These are phyloP conservation scores for Lactuca saligna DNA, from an alignment of 129 eudicot genomes.

Conservation along the genomic window DNA sequence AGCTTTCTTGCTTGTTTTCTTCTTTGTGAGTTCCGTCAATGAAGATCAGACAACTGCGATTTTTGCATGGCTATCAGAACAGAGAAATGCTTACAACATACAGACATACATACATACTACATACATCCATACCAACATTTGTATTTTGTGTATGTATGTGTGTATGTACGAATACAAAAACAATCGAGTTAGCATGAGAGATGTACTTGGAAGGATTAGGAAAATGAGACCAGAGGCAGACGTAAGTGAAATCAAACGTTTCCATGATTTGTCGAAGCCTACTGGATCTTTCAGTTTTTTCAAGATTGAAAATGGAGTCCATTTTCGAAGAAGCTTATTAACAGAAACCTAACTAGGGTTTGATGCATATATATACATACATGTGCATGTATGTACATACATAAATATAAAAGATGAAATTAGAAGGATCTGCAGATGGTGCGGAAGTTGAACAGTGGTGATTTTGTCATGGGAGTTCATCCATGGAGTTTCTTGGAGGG, in stretches of 20 bases:
- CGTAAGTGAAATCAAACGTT: slow-evolving; percentile 52
- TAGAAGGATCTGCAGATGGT: slow-evolving; percentile 12
- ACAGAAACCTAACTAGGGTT: slow-evolving; percentile 10
- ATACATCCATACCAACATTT: too few relatives aligned
- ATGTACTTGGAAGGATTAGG: slow-evolving; percentile 61
- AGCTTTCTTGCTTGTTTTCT: slow-evolving; percentile 38
- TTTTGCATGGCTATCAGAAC: slow-evolving; percentile 1
- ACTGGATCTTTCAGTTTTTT: slow-evolving; percentile 44
- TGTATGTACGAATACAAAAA: neutral
- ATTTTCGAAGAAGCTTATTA: slow-evolving; percentile 29
- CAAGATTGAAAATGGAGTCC: slow-evolving; percentile 73
- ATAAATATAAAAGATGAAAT: neutral
- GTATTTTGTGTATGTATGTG: neutral
- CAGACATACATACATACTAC: neutral
- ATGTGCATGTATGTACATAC: neutral
- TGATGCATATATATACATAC: neutral
- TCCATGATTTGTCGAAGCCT: slow-evolving; percentile 52
- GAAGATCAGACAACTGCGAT: slow-evolving; percentile 51
- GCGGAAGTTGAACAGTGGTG: slow-evolving; percentile 11
- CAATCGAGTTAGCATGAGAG: neutral
- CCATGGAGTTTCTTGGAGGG: slow-evolving; percentile 14
- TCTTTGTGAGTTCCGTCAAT: slow-evolving; percentile 61
- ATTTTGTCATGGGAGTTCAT: slow-evolving; percentile 26
- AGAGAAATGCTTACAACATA: neutral
- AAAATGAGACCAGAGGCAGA: slow-evolving; percentile 82